Evolutionary conservation across 2,329 filamentous ascomycete genomes (phyloP), one percentile per base, ranked within the genome.

Genomic region (Colletotrichum filicis): DNA sequence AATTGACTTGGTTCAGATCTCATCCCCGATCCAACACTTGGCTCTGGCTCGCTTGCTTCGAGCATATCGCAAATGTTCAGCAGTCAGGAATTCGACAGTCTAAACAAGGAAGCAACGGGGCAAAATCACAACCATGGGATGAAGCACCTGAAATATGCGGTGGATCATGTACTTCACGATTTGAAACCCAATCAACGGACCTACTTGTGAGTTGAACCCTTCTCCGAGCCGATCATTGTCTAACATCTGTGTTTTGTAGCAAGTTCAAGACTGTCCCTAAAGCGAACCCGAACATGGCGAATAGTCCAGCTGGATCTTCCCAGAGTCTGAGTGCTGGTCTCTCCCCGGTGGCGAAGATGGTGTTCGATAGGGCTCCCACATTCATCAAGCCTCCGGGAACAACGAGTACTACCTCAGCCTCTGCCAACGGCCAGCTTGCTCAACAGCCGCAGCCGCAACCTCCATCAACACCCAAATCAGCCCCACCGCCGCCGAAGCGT

Each of bases 101-200:
- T 98, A 60, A 95, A 97, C 79, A 86, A 87, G 75, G 94, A 96
- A 80, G 91, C 92, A 72, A 83, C 86, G 53, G 88, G 85, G 74
- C 83, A 89, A 28, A 85, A 35, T 92, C 93, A 24, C 89, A 90
- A 79, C 89, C 91, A 75, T 85, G 71, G 71, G 22, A 12, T 73
- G 67, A 73, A 73, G 35, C 71, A 73, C n/a, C 30, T 95, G 59
- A 92, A 94, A 76, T 91, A 92, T 76, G 92, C 92, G 12, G 87
- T 95, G 58, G 89, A 93, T 77, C 92, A 96, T 80, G 86, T 98
- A 35, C 90, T 94, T 70, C 91, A 92, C 75, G 88, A 97, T 53
- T 82, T 98, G 68, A 91, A 92, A 78, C 89, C 91, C 1, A 89
- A 92, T n/a, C 91, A 92, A 74, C 85, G 93, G 75, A 92, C 93